phyloP scores from a whole-genome alignment of 2,329 filamentous ascomycete species.

The Fusarium fracticaudum region DNA sequence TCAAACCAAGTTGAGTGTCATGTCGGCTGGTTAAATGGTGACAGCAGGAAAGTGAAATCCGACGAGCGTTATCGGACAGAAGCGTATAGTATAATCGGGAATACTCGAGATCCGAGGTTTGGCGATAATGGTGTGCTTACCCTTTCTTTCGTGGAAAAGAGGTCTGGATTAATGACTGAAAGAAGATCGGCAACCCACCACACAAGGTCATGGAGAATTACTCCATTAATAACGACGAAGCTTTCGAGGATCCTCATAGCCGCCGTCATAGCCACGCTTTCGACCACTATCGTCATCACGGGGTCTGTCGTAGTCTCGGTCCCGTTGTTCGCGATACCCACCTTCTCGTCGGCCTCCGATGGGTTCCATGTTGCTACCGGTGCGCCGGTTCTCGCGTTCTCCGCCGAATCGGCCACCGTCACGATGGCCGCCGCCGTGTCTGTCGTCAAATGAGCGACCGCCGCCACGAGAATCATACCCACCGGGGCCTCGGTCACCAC shows the following conservation, averaged over 20 bases:
- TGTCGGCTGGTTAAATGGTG: slow-evolving; percentile 14
- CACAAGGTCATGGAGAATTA: slow-evolving; percentile 12
- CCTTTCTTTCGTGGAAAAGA: slow-evolving; percentile 38
- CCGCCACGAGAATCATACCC: slow-evolving; percentile 65
- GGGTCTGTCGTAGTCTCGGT: slow-evolving; percentile 64
- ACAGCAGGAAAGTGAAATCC: neutral
- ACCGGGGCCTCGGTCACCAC: slow-evolving; percentile 63
- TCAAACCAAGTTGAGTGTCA: neutral
- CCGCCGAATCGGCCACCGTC: slow-evolving; percentile 48
- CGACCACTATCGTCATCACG: slow-evolving; percentile 65
- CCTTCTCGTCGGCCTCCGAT: slow-evolving; percentile 75
- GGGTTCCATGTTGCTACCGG: slow-evolving; percentile 86
- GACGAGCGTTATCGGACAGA: neutral
- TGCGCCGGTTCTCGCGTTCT: slow-evolving; percentile 62
- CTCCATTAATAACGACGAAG: slow-evolving; percentile 66
- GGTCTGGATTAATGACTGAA: slow-evolving; percentile 30
- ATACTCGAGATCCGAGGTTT: slow-evolving; percentile 9
- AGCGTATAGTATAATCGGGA: neutral
- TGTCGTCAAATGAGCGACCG: slow-evolving; percentile 70
- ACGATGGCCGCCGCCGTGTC: slow-evolving; percentile 60
- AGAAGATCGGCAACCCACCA: slow-evolving; percentile 41
- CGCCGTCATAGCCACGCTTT: slow-evolving; percentile 79
- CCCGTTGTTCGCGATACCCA: slow-evolving; percentile 62
- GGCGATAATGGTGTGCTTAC: slow-evolving; percentile 28
- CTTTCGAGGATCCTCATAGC: slow-evolving; percentile 81